Conservation (phyloP, 164 flowering plant genomes). For the Dillenia suffruticosa region DNA sequence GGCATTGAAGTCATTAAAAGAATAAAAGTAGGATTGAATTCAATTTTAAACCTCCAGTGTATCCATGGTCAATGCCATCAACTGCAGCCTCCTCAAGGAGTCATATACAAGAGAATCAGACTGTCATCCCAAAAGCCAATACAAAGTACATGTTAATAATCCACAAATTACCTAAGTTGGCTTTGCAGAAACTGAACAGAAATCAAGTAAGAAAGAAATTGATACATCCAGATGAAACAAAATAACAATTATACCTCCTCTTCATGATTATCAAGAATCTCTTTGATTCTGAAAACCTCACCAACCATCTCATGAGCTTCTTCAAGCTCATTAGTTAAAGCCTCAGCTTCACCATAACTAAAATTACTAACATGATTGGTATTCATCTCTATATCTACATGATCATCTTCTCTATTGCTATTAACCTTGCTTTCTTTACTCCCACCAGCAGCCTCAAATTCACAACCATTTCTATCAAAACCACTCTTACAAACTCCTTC, state of each 20-base stretch:
- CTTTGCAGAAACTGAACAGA: background rate
- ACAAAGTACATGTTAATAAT: background rate
- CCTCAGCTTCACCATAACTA: conserved; percentile 83
- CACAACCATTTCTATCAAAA: conserved; percentile 21
- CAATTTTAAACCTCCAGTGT: conserved; percentile 50
- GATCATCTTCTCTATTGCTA: conserved; percentile 35
- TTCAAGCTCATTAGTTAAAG: conserved; percentile 85
- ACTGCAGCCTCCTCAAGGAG: conserved; percentile 73
- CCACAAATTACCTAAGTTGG: background rate
- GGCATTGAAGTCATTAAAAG: background rate
- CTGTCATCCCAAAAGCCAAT: conserved; percentile 29
- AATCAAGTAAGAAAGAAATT: background rate
- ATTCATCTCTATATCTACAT: conserved; percentile 14
- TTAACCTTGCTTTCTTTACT: conserved; percentile 58
- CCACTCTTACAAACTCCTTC: conserved; percentile 18
- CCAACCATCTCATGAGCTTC: conserved; percentile 45
- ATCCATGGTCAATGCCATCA: conserved; percentile 70
- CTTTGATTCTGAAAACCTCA: conserved; percentile 85
- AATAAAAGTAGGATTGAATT: background rate
- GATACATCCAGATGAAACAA: background rate
- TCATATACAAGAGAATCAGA: conserved; percentile 57
- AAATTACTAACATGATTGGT: conserved; percentile 38
- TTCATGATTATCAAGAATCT: conserved; percentile 38
- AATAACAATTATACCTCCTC: conserved; percentile 48
- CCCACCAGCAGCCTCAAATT: conserved; percentile 23